Evolutionary conservation across 148 eudicot species (phyloP).

Genomic region (Silene latifolia): DNA sequence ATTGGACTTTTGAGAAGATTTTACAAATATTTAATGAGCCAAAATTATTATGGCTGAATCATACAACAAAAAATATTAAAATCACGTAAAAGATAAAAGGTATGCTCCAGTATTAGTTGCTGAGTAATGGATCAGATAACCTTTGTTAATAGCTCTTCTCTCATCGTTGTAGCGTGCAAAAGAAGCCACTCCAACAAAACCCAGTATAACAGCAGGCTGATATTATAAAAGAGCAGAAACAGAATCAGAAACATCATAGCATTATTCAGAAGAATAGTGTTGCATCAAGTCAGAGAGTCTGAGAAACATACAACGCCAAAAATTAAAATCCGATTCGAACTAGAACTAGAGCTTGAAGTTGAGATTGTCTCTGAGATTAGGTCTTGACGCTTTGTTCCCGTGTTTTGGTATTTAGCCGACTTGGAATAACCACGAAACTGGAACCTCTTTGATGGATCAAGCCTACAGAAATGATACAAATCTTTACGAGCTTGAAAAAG

Average conservation of each 20-base stretch:
- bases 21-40: not conserved
- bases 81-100: not conserved
- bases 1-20: too few relatives aligned
- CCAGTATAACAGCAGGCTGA: slow-evolving; percentile 67
- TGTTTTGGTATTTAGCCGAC: slow-evolving; percentile 28
- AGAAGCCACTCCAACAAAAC: slow-evolving; percentile 51
- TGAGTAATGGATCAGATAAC: slow-evolving; percentile 25
- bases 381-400: slow-evolving; percentile 24
- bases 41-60: not conserved
- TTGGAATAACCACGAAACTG: slow-evolving; percentile 36
- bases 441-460: slow-evolving; percentile 39
- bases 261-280: not conserved
- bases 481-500: not conserved
- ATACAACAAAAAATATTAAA: not conserved
- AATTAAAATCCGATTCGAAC: slow-evolving; percentile 22
- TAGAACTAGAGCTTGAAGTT: slow-evolving; percentile 31
- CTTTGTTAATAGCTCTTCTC: slow-evolving; percentile 71
- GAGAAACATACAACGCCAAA: slow-evolving; percentile 47
- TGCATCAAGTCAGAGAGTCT: slow-evolving; percentile 1
- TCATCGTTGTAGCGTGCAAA: slow-evolving; percentile 73
- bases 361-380: slow-evolving; percentile 20
- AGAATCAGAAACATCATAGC: slow-evolving; percentile 17
- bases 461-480: slow-evolving; percentile 22
- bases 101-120: not conserved
- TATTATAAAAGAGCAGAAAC: slow-evolving; percentile 9